Evolutionary conservation across 2,329 filamentous ascomycete species (phyloP).

Genomic region (Neoarthrinium moseri): DNA sequence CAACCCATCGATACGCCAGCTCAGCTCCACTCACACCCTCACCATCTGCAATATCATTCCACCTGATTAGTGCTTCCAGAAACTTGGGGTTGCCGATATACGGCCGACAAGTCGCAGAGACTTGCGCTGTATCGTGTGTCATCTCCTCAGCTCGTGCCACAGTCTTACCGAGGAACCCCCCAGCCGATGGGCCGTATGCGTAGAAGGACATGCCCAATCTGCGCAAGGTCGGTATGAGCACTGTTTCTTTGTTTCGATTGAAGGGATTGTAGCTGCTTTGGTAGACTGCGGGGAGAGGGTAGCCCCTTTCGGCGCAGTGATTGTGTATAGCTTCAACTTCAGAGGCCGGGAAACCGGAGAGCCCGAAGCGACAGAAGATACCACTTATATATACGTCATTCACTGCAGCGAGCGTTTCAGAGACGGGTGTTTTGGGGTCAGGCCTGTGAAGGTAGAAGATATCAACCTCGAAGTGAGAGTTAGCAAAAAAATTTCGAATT

Average conservation of each 20-base stretch:
- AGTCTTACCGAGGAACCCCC: constrained; percentile 48
- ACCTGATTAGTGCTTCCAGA: neutral
- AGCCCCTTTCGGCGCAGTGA: constrained; percentile 34
- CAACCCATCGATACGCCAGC: neutral
- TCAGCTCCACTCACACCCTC: neutral
- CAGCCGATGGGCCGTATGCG: constrained; percentile 51
- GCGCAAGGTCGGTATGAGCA: constrained; percentile 41
- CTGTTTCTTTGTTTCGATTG: constrained; percentile 33
- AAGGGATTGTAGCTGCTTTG: constrained; percentile 41
- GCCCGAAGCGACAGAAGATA: constrained; percentile 37
- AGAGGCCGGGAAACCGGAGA: constrained; percentile 41
- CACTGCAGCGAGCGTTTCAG: constrained; percentile 58
- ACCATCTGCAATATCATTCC: neutral
- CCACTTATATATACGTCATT: constrained; percentile 59
- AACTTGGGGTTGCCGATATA: constrained; percentile 1
- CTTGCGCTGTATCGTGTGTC: neutral
- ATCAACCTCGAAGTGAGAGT: constrained; percentile 4
- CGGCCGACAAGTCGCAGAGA: neutral
- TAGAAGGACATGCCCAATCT: constrained; percentile 41
- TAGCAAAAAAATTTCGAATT: neutral
- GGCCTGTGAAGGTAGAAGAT: constrained; percentile 64
- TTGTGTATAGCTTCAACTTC: constrained; percentile 35
- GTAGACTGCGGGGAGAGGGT: constrained; percentile 41
- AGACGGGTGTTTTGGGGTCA: constrained; percentile 49
- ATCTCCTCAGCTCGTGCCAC: neutral